Percentiles rank a stretch among this genome's conserved stretches.
These are phyloP conservation scores for Carex parvula DNA, from an alignment of 176 grass and related monocot genomes.

Conservation along the genomic window DNA sequence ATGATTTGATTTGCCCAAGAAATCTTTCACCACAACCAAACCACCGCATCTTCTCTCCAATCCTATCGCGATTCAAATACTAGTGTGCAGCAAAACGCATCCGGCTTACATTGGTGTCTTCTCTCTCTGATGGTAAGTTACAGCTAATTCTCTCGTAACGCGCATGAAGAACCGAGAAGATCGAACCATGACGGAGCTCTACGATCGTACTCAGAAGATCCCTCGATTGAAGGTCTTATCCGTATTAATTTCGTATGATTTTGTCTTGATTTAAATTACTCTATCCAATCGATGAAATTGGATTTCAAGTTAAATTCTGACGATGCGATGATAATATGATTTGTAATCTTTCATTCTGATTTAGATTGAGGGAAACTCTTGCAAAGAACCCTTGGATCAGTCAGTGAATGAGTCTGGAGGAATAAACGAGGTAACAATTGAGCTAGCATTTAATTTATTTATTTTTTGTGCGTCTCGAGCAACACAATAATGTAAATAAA, in stretches of 20 bases:
- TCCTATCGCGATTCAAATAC: not conserved
- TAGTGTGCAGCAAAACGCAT: not conserved
- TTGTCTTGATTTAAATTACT: not conserved
- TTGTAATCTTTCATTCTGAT: slow-evolving; percentile 3
- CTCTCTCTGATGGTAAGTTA: not conserved
- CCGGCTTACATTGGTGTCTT: not conserved
- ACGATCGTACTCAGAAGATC: slow-evolving; percentile 29
- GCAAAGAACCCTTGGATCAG: slow-evolving; percentile 23
- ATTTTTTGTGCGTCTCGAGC: not conserved
- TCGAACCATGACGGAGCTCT: slow-evolving; percentile 7
- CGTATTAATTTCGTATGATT: slow-evolving; percentile 6
- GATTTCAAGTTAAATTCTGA: not conserved
- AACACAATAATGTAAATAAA: not conserved
- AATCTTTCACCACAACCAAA: not conserved
- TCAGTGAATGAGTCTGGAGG: not conserved
- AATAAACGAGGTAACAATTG: slow-evolving; percentile 22
- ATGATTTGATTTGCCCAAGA: not conserved
- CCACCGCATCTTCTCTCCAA: not conserved
- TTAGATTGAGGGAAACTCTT: not conserved
- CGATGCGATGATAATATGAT: not conserved
- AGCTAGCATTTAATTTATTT: not conserved
- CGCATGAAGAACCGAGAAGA: slow-evolving; percentile 21
- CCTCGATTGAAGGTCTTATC: slow-evolving; percentile 13
- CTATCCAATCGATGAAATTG: not conserved
- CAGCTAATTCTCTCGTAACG: not conserved